Percentiles rank a stretch among this genome's conserved stretches.
Evolutionary conservation across 2,329 filamentous ascomycete species (phyloP).

Genomic region (Nemania bipapillata): DNA sequence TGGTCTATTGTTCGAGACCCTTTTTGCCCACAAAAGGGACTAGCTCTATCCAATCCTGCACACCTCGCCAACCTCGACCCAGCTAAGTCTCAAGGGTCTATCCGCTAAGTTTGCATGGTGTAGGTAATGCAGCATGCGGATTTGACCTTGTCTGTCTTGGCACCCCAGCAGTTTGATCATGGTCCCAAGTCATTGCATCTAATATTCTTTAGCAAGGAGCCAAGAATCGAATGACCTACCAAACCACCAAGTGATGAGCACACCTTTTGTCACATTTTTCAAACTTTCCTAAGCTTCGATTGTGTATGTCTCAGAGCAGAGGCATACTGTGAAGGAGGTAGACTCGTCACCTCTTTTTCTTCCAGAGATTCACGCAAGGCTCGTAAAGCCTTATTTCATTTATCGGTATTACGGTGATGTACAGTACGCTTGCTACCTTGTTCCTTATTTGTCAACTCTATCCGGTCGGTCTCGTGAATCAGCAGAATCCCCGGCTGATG

Average conservation of each 20-base stretch:
- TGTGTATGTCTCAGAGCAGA: not conserved
- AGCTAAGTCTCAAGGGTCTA: slow-evolving; percentile 10
- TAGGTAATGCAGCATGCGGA: slow-evolving; percentile 18
- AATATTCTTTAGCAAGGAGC: slow-evolving; percentile 12
- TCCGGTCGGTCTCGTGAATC: slow-evolving; percentile 29
- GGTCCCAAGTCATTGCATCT: slow-evolving; percentile 33
- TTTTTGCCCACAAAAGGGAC: slow-evolving; percentile 15
- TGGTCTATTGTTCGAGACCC: slow-evolving; percentile 14
- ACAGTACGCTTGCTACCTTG: slow-evolving; percentile 1
- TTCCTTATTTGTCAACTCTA: slow-evolving; percentile 34
- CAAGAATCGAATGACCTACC: slow-evolving; percentile 21
- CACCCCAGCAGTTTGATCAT: slow-evolving; percentile 39
- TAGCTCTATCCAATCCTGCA: slow-evolving; percentile 30
- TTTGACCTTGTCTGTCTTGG: slow-evolving; percentile 39
- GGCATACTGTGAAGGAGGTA: not conserved
- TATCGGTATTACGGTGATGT: not conserved
- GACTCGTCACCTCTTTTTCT: slow-evolving; percentile 1
- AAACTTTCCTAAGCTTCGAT: not conserved
- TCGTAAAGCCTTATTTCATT: slow-evolving; percentile 24
- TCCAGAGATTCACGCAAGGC: slow-evolving; percentile 8
- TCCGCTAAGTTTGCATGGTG: slow-evolving; percentile 8
- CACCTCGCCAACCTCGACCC: slow-evolving; percentile 27
- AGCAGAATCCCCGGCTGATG: slow-evolving; percentile 24
- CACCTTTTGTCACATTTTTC: not conserved
- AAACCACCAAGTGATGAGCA: slow-evolving; percentile 18